Percentiles rank a stretch among this genome's conserved stretches.
Evolutionary conservation across 2,329 filamentous ascomycete genomes (phyloP).

Genomic region (Aspergillus unguis): DNA sequence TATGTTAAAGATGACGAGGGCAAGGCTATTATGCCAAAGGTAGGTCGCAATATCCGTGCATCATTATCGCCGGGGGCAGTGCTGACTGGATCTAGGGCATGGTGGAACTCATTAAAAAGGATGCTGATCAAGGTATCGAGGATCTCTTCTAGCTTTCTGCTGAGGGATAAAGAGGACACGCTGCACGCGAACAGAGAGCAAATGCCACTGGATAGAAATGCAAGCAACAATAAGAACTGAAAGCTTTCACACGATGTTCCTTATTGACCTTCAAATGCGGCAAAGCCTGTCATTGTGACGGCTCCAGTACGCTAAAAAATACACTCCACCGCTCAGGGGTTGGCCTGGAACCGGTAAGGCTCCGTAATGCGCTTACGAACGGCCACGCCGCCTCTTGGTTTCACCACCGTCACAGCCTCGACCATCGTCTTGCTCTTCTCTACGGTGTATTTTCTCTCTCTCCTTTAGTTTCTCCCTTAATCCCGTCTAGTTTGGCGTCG

Average conservation of each 20-base stretch:
- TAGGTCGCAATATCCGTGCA: conserved; percentile 45
- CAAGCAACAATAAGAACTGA: background rate
- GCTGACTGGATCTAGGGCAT: conserved; percentile 65
- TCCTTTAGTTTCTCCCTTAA: background rate
- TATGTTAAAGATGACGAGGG: conserved; percentile 77
- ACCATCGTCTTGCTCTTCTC: background rate
- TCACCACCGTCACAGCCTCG: conserved; percentile 4
- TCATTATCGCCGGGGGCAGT: background rate
- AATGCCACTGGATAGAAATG: background rate
- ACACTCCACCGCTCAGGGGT: background rate
- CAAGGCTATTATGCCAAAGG: conserved; percentile 85
- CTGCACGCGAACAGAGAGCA: background rate
- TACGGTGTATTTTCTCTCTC: background rate
- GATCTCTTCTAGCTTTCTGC: conserved; percentile 65
- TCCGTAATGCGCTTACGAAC: conserved; percentile 3
- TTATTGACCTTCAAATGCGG: conserved; percentile 16
- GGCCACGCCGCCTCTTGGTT: conserved; percentile 9
- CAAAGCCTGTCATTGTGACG: conserved; percentile 9
- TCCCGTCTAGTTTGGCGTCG: background rate
- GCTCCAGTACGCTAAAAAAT: conserved; percentile 5
- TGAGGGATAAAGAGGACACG: background rate
- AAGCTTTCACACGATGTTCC: background rate
- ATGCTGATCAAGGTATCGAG: conserved; percentile 86
- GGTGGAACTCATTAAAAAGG: conserved; percentile 87
- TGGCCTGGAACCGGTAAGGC: background rate